These are phyloP conservation scores for Jaltomata sinuosa DNA, from an alignment of 257 asterid species.

Conservation along the genomic window DNA sequence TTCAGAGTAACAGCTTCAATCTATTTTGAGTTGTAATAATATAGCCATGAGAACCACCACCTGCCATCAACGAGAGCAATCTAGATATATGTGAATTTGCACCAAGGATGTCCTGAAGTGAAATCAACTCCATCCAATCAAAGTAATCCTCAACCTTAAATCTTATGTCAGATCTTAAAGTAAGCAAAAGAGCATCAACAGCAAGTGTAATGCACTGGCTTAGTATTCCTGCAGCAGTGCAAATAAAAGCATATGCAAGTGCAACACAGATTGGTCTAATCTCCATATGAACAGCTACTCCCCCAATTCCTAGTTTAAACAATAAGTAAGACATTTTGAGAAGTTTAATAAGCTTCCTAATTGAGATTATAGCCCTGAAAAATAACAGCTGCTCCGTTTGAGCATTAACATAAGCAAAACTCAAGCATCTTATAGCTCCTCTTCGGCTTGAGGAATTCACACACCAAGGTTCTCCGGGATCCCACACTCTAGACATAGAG, in stretches of 20 bases:
- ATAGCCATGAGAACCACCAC: too few relatives aligned
- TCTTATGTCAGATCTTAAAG: neutral
- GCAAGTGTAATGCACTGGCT: neutral
- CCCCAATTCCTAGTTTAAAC: neutral
- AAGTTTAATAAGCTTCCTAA: too few relatives aligned
- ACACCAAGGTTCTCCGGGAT: too few relatives aligned
- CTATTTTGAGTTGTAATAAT: too few relatives aligned
- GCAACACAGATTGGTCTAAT: neutral
- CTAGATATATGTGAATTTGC: too few relatives aligned
- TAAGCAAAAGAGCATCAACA: neutral
- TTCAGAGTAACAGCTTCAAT: too few relatives aligned
- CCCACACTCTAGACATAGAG: too few relatives aligned
- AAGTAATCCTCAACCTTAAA: neutral
- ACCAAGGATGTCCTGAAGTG: too few relatives aligned
- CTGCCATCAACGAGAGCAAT: too few relatives aligned
- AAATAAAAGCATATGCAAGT: neutral
- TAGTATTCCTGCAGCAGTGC: neutral
- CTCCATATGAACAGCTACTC: neutral
- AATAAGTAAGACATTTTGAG: too few relatives aligned
- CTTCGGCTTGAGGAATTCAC: neutral
- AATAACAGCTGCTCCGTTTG: neutral
- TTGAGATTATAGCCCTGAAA: too few relatives aligned
- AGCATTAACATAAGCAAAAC: neutral
- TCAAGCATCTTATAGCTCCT: neutral
- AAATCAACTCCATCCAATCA: neutral